Percentiles rank a stretch among this genome's conserved stretches.
phyloP scores from a whole-genome alignment of 441 rosid genomes.

The Capsella rubella region DNA sequence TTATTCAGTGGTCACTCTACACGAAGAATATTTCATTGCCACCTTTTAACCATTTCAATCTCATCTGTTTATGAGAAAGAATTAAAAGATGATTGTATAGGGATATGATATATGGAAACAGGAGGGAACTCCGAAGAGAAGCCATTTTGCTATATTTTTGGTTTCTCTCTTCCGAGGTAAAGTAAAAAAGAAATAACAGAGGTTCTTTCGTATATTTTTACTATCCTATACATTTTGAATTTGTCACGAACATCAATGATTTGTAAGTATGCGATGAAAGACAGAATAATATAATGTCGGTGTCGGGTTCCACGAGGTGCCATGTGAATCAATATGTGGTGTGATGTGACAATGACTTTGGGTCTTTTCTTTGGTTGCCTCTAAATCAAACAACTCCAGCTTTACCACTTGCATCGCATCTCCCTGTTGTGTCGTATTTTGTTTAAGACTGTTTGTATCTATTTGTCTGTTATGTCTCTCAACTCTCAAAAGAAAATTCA shows the following conservation, averaged over 20 bases:
- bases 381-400: constrained; percentile 25
- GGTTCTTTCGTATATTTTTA: constrained; percentile 1
- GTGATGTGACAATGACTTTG: constrained; percentile 29
- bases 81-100: constrained; percentile 41
- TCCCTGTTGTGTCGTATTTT: constrained; percentile 27
- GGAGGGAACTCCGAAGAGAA: constrained; percentile 22
- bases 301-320: constrained; percentile 30
- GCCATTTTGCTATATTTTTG: constrained; percentile 36
- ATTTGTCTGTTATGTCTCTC: constrained; percentile 22
- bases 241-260: constrained; percentile 9
- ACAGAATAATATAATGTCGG: constrained; percentile 14
- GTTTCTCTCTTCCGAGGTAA: constrained; percentile 38
- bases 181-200: constrained; percentile 9
- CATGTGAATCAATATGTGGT: constrained; percentile 12
- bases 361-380: constrained; percentile 16
- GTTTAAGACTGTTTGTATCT: constrained; percentile 27
- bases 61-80: constrained; percentile 25
- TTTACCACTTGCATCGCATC: constrained; percentile 40
- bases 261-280: constrained; percentile 5
- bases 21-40: constrained; percentile 32
- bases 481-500: constrained; percentile 17
- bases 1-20: constrained; percentile 9
- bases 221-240: neutral
- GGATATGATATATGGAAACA: constrained; percentile 30
- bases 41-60: constrained; percentile 18